Conservation (phyloP, 352 stramenopile species). For the Phytophthora fragariaefolia region DNA sequence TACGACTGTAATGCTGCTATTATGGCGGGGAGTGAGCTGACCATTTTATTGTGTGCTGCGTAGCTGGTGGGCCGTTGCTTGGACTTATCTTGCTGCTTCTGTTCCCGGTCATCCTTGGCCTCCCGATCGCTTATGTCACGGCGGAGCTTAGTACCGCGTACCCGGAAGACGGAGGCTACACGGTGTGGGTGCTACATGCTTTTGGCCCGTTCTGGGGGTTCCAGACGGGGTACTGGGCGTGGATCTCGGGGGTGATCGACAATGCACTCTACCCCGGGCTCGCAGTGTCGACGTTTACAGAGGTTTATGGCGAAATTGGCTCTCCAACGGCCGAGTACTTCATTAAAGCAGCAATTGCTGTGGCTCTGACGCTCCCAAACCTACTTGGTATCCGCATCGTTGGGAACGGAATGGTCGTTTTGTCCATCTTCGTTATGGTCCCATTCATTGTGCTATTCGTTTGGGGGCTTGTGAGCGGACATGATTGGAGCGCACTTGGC, state of each 20-base stretch:
- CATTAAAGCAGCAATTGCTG: slow-evolving; percentile 53
- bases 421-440: slow-evolving; percentile 91
- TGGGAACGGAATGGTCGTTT: slow-evolving; percentile 72
- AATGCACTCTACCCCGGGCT: slow-evolving; percentile 95
- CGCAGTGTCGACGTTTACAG: slow-evolving; percentile 52
- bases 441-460: slow-evolving; percentile 89
- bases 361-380: slow-evolving; percentile 52
- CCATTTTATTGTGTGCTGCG: background rate
- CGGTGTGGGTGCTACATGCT: slow-evolving; percentile 92
- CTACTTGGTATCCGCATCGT: slow-evolving; percentile 82
- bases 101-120: slow-evolving; percentile 90
- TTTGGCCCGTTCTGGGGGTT: slow-evolving; percentile 92
- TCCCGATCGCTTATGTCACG: slow-evolving; percentile 93
- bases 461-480: slow-evolving; percentile 40
- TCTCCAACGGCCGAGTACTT: slow-evolving; percentile 46
- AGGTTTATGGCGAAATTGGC: slow-evolving; percentile 49
- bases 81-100: slow-evolving; percentile 89
- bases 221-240: slow-evolving; percentile 83
- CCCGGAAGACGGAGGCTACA: slow-evolving; percentile 85
- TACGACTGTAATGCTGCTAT: slow-evolving; percentile 15
- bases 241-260: slow-evolving; percentile 91
- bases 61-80: slow-evolving; percentile 64
- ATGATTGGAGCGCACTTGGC: slow-evolving; percentile 47
- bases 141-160: slow-evolving; percentile 92
- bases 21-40: background rate